Evolutionary conservation across 2,329 filamentous ascomycete genomes (phyloP).

Genomic region (Xylariaceae sp.): DNA sequence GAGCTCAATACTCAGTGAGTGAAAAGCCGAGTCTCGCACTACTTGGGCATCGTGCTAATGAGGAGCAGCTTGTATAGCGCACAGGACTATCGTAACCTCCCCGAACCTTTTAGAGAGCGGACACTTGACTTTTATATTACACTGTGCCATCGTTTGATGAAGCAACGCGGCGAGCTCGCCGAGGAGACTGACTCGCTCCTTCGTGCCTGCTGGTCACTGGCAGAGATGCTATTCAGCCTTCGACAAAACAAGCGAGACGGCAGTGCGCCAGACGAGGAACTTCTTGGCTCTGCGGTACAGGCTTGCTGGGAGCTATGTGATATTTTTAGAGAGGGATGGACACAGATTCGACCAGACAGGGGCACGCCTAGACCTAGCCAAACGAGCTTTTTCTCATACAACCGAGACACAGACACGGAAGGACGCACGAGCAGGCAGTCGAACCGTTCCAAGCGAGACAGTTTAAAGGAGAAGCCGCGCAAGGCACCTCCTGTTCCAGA

Average conservation of each 20-base stretch:
- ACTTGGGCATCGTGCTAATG: conserved; percentile 2
- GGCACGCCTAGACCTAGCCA: conserved; percentile 81
- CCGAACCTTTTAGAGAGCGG: conserved; percentile 81
- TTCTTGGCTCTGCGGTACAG: conserved; percentile 82
- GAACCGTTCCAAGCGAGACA: conserved; percentile 52
- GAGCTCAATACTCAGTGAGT: conserved; percentile 86
- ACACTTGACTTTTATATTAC: conserved; percentile 95
- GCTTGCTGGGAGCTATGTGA: conserved; percentile 95
- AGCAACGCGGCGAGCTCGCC: conserved; percentile 73
- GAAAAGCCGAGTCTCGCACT: not conserved
- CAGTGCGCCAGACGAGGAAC: conserved; percentile 71
- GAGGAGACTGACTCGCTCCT: conserved; percentile 82
- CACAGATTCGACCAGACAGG: conserved; percentile 78
- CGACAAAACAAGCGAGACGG: conserved; percentile 76
- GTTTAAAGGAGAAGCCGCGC: conserved; percentile 47
- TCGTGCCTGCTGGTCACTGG: conserved; percentile 81
- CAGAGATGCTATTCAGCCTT: conserved; percentile 89
- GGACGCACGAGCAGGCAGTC: conserved; percentile 46
- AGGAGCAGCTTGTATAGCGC: conserved; percentile 71
- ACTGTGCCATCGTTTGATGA: conserved; percentile 92
- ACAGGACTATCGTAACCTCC: conserved; percentile 72
- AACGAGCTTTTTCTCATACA: conserved; percentile 58
- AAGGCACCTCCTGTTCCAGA: conserved; percentile 62
- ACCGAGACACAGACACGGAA: conserved; percentile 43
- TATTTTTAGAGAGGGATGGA: conserved; percentile 89